These are phyloP conservation scores for Pluteus cervinus DNA, from an alignment of 768 basidiomycete species.

Conservation along the genomic window DNA sequence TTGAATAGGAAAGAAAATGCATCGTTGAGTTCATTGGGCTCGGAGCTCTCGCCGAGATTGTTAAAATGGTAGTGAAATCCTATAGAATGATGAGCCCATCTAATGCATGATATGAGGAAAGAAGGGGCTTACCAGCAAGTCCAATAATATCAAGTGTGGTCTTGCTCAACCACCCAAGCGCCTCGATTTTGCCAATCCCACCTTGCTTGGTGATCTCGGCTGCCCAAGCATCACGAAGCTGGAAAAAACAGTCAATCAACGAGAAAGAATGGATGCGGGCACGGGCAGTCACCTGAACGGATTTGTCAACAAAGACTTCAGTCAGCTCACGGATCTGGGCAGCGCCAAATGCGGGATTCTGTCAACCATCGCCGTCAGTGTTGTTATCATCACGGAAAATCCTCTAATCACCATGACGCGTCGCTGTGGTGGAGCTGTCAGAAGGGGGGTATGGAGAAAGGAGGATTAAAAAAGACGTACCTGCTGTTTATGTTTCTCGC, in stretches of 20 bases:
- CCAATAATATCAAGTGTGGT: constrained; percentile 77
- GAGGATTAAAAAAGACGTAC: constrained; percentile 20
- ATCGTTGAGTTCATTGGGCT: constrained; percentile 43
- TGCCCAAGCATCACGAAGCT: constrained; percentile 49
- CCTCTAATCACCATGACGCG: constrained; percentile 32
- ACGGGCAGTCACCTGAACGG: constrained; percentile 35
- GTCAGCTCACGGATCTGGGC: constrained; percentile 54
- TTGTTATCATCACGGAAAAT: neutral
- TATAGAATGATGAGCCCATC: too few relatives aligned
- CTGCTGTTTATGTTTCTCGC: constrained; percentile 40
- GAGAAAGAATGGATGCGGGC: too few relatives aligned
- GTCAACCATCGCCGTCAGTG: neutral
- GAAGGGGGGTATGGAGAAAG: too few relatives aligned
- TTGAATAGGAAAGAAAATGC: constrained; percentile 49
- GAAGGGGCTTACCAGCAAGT: constrained; percentile 45
- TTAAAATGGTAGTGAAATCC: constrained; percentile 29
- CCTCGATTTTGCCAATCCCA: constrained; percentile 38
- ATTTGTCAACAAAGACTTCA: constrained; percentile 50
- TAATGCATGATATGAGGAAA: neutral
- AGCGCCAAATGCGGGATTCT: constrained; percentile 67
- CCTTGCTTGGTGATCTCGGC: constrained; percentile 25
- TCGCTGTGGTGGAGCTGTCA: constrained; percentile 21
- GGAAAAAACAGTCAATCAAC: neutral
- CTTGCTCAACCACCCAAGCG: constrained; percentile 57
- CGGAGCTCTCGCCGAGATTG: constrained; percentile 17